A percentile compares a stretch with the other conserved stretches of the same genome.
phyloP scores from a whole-genome alignment of 2,329 filamentous ascomycete species.

The Cladobotryum mycophilum region DNA sequence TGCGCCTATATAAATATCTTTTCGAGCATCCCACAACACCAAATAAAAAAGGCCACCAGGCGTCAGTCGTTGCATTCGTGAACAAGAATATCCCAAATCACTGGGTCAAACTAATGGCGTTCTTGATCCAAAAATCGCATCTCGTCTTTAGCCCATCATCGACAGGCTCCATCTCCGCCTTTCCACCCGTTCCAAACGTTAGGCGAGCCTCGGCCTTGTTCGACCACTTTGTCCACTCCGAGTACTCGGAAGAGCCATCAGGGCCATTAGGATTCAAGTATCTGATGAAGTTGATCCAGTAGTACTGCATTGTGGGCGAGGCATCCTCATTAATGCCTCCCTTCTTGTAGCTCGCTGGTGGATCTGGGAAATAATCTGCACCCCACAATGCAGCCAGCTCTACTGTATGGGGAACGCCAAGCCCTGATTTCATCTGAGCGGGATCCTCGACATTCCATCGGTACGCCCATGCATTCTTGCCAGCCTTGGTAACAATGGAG shows the following conservation, averaged over 20 bases:
- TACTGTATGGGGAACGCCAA: constrained; percentile 61
- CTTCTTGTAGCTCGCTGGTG: constrained; percentile 50
- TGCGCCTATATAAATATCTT: too few species aligned
- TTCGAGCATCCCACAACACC: too few species aligned
- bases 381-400: constrained; percentile 65
- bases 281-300: constrained; percentile 69
- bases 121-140: constrained; percentile 21
- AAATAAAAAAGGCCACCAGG: too few species aligned
- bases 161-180: constrained; percentile 34
- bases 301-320: constrained; percentile 57
- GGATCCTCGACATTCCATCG: constrained; percentile 62
- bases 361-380: constrained; percentile 44
- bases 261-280: constrained; percentile 56
- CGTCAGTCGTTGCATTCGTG: too few species aligned
- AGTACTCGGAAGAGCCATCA: constrained; percentile 13
- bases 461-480: constrained; percentile 56
- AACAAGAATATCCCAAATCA: constrained; percentile 6
- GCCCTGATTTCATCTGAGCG: constrained; percentile 41
- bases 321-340: constrained; percentile 49
- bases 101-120: constrained; percentile 16
- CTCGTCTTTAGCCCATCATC: constrained; percentile 19
- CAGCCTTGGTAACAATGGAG: constrained; percentile 22
- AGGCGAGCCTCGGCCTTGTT: constrained; percentile 25
- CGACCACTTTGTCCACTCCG: constrained; percentile 34
- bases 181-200: constrained; percentile 34